Conservation (phyloP, 2,329 filamentous ascomycete genomes). For the Xylariaceae sp. region DNA sequence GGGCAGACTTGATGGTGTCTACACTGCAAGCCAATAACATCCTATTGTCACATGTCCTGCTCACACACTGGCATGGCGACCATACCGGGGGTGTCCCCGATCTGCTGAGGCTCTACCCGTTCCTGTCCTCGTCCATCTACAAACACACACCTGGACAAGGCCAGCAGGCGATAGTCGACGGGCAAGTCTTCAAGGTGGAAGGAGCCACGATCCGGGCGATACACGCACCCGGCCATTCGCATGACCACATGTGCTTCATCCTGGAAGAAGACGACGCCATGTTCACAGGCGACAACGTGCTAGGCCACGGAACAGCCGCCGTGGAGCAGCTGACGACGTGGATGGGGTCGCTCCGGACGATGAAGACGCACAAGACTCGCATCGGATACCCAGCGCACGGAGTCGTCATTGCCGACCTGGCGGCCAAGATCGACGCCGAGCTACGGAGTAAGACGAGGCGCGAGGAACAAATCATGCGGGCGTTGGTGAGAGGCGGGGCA, state of each 20-base stretch:
- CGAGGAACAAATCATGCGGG: constrained; percentile 69
- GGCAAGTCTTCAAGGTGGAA: constrained; percentile 46
- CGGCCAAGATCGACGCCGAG: constrained; percentile 72
- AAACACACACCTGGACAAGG: constrained; percentile 56
- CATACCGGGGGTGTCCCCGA: constrained; percentile 74
- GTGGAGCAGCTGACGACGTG: constrained; percentile 66
- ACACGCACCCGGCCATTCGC: constrained; percentile 61
- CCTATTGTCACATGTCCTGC: constrained; percentile 51
- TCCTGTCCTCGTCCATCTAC: constrained; percentile 52
- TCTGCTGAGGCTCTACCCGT: constrained; percentile 57
- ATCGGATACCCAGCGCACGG: constrained; percentile 84
- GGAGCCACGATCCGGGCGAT: constrained; percentile 29
- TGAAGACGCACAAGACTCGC: constrained; percentile 59
- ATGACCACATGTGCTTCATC: constrained; percentile 75
- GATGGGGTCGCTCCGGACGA: constrained; percentile 31
- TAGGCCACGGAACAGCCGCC: constrained; percentile 78
- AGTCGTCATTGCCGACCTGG: constrained; percentile 66
- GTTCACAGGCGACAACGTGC: constrained; percentile 82
- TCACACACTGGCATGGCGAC: constrained; percentile 90
- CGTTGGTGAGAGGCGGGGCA: constrained; percentile 38
- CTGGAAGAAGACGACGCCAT: constrained; percentile 73
- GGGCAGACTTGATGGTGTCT: constrained; percentile 40
- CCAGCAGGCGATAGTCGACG: constrained; percentile 51
- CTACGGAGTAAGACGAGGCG: constrained; percentile 71
- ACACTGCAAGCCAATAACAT: constrained; percentile 29